These are phyloP conservation scores for Podila horticola DNA, from an alignment of 192 early-diverging fungal species.

Conservation along the genomic window DNA sequence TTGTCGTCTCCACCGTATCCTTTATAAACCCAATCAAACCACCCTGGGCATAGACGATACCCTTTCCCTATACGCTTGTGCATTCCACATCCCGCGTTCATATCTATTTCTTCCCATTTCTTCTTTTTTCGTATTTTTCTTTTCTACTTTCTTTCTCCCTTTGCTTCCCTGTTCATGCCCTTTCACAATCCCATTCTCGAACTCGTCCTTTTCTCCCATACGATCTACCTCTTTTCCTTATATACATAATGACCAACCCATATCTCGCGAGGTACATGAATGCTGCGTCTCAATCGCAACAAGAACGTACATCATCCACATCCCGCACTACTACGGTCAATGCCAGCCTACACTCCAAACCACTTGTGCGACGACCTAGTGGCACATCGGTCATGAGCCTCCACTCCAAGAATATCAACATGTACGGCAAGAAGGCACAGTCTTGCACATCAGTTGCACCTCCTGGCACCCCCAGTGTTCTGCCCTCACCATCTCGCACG, in stretches of 20 bases:
- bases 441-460: neutral
- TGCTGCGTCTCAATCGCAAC: neutral
- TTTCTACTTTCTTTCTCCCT: neutral
- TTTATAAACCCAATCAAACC: neutral
- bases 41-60: neutral
- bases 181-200: neutral
- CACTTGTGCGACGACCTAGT: neutral
- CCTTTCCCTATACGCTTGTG: neutral
- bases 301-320: neutral
- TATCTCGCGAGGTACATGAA: conserved; percentile 3
- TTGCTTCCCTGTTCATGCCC: neutral
- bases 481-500: neutral
- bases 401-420: neutral
- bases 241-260: conserved; percentile 2
- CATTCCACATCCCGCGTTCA: conserved; percentile 1
- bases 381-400: neutral
- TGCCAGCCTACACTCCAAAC: neutral
- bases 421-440: neutral
- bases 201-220: neutral
- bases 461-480: neutral
- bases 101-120: neutral
- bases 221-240: neutral
- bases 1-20: neutral
- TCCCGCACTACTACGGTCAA: neutral
- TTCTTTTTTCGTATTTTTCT: neutral